Evolutionary conservation across 805 yeast species (phyloP).

Genomic region (Nakazawaea pomicola): DNA sequence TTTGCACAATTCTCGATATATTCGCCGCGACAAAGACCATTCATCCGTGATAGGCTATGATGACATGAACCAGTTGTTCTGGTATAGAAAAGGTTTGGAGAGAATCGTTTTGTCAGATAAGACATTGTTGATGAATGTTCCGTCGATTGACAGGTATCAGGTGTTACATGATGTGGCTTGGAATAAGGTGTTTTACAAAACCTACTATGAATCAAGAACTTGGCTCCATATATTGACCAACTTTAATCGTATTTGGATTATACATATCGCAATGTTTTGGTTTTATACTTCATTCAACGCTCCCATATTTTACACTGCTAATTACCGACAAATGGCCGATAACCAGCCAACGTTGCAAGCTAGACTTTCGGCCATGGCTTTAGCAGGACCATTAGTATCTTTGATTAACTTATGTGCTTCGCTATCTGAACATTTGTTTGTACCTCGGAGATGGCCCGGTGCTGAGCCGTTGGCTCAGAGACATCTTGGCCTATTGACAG

Average conservation of each 20-base stretch:
- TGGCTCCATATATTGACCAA: slow-evolving; percentile 74
- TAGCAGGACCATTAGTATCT: slow-evolving; percentile 64
- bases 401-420: slow-evolving; percentile 53
- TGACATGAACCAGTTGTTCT: slow-evolving; percentile 83
- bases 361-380: slow-evolving; percentile 51
- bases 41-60: slow-evolving; percentile 75
- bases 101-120: slow-evolving; percentile 43
- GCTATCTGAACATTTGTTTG: slow-evolving; percentile 51
- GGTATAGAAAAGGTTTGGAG: slow-evolving; percentile 72
- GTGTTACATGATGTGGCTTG: slow-evolving; percentile 54
- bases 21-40: slow-evolving; percentile 58
- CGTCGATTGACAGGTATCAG: slow-evolving; percentile 51
- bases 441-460: slow-evolving; percentile 73
- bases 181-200: slow-evolving; percentile 65
- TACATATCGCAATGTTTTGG: slow-evolving; percentile 76
- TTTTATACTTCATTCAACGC: slow-evolving; percentile 66
- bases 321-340: slow-evolving; percentile 47
- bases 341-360: slow-evolving; percentile 59
- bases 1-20: slow-evolving; percentile 35
- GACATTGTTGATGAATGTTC: slow-evolving; percentile 44
- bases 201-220: slow-evolving; percentile 67
- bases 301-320: slow-evolving; percentile 58
- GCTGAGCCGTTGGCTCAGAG: slow-evolving; percentile 54
- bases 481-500: slow-evolving; percentile 32
- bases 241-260: slow-evolving; percentile 76